These are phyloP conservation scores for Flaveria ramosissima DNA, from an alignment of 129 eudicot genomes.

Conservation along the genomic window DNA sequence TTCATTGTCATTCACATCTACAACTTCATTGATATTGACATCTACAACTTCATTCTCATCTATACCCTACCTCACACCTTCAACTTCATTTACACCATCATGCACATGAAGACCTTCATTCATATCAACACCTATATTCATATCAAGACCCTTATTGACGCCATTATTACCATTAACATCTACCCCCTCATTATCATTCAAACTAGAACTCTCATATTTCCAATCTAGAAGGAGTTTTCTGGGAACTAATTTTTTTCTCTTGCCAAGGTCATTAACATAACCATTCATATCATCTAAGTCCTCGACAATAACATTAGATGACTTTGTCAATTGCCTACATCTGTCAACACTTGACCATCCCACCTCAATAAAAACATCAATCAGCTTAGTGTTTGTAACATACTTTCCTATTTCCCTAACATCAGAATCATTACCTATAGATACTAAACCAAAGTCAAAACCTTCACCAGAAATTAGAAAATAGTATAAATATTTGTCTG, in stretches of 20 bases:
- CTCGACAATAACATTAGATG: background rate
- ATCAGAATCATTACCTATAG: background rate
- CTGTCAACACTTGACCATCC: background rate
- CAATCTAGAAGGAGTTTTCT: background rate
- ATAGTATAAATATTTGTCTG: no score
- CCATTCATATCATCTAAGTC: background rate
- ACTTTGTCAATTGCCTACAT: background rate
- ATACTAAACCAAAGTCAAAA: no score
- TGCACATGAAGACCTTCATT: no score
- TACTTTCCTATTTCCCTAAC: background rate
- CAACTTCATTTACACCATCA: background rate
- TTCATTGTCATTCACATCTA: background rate
- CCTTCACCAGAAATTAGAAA: no score
- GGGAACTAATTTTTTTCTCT: no score
- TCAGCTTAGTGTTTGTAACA: background rate
- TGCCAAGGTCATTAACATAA: background rate
- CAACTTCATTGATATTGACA: background rate
- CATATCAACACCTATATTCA: no score
- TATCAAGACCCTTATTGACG: no score
- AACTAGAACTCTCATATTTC: background rate
- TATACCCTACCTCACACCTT: background rate
- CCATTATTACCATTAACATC: no score
- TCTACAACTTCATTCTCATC: background rate
- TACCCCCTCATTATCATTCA: background rate
- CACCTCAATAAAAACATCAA: background rate